These are phyloP conservation scores for Chytriomyces confervae DNA, from an alignment of 192 early-diverging fungal species.

Conservation along the genomic window DNA sequence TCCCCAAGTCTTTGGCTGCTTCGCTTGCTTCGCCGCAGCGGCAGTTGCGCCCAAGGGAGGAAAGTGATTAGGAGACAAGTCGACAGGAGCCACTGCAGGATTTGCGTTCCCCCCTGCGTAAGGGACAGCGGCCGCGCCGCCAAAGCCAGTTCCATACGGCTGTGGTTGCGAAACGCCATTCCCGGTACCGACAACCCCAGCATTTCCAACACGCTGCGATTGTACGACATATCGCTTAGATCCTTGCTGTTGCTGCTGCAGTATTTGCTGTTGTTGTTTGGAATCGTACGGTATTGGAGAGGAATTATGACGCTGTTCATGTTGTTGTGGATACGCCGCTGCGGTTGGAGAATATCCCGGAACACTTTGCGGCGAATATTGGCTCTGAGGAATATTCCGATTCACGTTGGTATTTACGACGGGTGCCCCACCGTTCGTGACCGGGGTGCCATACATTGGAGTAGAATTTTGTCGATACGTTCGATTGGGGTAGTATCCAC, in stretches of 20 bases:
- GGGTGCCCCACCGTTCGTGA: background rate
- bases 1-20: background rate
- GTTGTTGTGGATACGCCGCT: conserved; percentile 4
- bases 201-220: background rate
- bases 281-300: background rate
- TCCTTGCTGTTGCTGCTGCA: conserved; percentile 19
- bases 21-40: background rate
- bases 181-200: background rate
- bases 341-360: background rate
- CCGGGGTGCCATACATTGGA: background rate
- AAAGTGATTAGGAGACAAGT: background rate
- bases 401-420: background rate
- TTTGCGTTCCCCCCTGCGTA: too few relatives aligned
- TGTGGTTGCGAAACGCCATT: background rate
- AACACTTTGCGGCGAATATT: conserved; percentile 8
- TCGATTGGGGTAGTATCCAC: background rate
- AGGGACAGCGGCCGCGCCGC: too few relatives aligned
- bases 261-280: background rate
- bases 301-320: conserved; percentile 10
- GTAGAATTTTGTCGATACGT: background rate
- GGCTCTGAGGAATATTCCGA: background rate
- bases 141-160: background rate
- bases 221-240: background rate
- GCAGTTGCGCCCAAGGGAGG: background rate
- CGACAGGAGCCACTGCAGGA: too few relatives aligned